A percentile compares a stretch with the other conserved stretches of the same genome.
Conservation (phyloP, 1,284 basidiomycete species). For the Cutaneotrichosporon cavernicola region DNA sequence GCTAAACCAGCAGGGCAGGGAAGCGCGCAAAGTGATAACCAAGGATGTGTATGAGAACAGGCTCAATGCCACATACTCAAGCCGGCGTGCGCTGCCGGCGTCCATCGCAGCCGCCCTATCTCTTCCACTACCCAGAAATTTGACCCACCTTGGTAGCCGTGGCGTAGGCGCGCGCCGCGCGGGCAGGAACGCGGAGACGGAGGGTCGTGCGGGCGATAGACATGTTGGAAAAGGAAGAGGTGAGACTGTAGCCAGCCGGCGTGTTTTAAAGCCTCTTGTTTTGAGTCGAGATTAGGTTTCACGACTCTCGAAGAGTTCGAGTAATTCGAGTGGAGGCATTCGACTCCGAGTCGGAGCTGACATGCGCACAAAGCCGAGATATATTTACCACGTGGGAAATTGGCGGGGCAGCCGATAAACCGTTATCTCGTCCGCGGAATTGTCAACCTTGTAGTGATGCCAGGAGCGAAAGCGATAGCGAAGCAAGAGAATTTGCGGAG, state of each 20-base stretch:
- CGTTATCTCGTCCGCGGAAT: not conserved
- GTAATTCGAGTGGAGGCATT: not conserved
- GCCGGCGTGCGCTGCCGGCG: not conserved
- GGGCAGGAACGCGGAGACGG: not conserved
- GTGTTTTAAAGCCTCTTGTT: not conserved
- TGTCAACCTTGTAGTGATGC: not conserved
- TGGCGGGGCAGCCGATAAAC: not conserved
- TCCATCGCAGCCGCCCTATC: not conserved
- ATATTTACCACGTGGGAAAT: not conserved
- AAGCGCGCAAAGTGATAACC: not conserved
- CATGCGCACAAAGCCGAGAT: not conserved
- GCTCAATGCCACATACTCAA: too few species aligned
- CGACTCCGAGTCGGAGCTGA: not conserved
- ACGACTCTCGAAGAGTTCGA: not conserved
- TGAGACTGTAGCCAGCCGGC: not conserved
- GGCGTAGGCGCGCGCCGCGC: slow-evolving; percentile 10
- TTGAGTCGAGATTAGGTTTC: not conserved
- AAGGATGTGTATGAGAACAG: too few species aligned
- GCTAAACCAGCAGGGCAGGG: not conserved
- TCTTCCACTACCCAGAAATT: not conserved
- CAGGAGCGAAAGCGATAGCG: not conserved
- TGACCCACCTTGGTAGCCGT: slow-evolving; percentile 11
- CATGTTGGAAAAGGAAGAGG: slow-evolving; percentile 7
- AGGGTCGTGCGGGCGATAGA: slow-evolving; percentile 18
- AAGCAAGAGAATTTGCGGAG: not conserved